Evolutionary conservation across 2,329 filamentous ascomycete genomes (phyloP), one percentile per base, ranked within the genome.

Genomic region (Keithomyces neogunnii): DNA sequence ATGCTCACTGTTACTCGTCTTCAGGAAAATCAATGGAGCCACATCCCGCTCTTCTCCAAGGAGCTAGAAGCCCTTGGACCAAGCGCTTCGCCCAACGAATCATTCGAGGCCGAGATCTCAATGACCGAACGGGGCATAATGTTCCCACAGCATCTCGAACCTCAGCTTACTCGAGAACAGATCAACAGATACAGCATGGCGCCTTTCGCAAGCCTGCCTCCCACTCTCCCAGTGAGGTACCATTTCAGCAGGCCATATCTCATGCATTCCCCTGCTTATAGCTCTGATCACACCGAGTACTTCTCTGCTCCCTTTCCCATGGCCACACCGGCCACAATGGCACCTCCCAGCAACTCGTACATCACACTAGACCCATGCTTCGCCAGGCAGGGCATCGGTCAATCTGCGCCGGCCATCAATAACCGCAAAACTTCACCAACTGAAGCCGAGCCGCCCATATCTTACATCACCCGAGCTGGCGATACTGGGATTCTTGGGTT

Each of bases 261-360:
- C 19, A 9, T 52, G 35, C 47, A 43, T 13, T 42, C 51, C 26
- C 35, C 51, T 5, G 47, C 42, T 13, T 26, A 8, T 43, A 47
- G 47, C 36, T 52, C 46, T 42, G 51, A 52, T 29, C 51, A 50
- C 7, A 19, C 29, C 19, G 43, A 50, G 2, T 45, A 49, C 30
- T 36, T 50, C 5, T 5, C 7, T 35, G 28, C 43, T 32, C 30
- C 43, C 28, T 38, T 39, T 19, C 44, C 28, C 13, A 36, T 46
- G 47, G 26, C 39, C 13, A 35, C 42, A 30, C n/a, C 47, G 2
- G 32, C 36, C 33, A 28, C 42, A 43, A 19, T 47, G 32, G 30
- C 39, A 31, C 36, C 45, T n/a, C 4, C 32, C 8, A 49, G 42
- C 36, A 45, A 43, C 35, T 4, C 38, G 7, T 50, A 49, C 43